Evolutionary conservation across 495 filamentous ascomycete species (phyloP).

Genomic region (Xylaria castorea): DNA sequence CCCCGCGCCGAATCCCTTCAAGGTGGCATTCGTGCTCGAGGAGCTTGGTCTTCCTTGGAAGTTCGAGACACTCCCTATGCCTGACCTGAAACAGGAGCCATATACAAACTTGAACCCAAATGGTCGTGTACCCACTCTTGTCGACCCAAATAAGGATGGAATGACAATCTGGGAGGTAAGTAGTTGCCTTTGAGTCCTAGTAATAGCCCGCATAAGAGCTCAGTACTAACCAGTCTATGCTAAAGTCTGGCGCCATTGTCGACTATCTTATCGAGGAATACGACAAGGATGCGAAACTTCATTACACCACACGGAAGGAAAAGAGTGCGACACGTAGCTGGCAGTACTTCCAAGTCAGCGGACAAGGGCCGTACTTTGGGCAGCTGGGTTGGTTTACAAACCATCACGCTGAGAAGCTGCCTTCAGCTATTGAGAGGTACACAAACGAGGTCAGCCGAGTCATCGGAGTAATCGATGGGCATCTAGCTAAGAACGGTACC

Average conservation of each 20-base stretch:
- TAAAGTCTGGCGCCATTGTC: slow-evolving; percentile 76
- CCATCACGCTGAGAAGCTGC: slow-evolving; percentile 55
- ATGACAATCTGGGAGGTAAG: slow-evolving; percentile 56
- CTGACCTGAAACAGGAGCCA: slow-evolving; percentile 62
- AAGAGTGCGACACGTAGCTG: slow-evolving; percentile 65
- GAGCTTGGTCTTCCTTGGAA: slow-evolving; percentile 67
- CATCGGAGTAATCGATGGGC: slow-evolving; percentile 52
- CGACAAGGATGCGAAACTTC: slow-evolving; percentile 67
- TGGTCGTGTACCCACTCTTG: slow-evolving; percentile 54
- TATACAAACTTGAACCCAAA: slow-evolving; percentile 73
- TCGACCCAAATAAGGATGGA: not conserved
- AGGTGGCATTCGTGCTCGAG: slow-evolving; percentile 67
- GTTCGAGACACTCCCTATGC: slow-evolving; percentile 47
- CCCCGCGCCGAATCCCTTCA: slow-evolving; percentile 37
- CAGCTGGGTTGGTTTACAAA: slow-evolving; percentile 46
- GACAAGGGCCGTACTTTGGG: slow-evolving; percentile 69
- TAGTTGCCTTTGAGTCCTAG: slow-evolving; percentile 38
- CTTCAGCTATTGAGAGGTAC: slow-evolving; percentile 58
- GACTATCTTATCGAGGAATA: slow-evolving; percentile 78
- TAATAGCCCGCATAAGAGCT: not conserved
- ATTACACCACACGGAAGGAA: slow-evolving; percentile 54
- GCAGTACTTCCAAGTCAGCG: slow-evolving; percentile 63
- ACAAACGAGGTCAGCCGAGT: slow-evolving; percentile 54
- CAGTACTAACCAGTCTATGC: slow-evolving; percentile 44
- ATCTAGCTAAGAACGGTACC: slow-evolving; percentile 34